Evolutionary conservation across 2,329 filamentous ascomycete genomes (phyloP).

Genomic region (Fusarium sambucinum): DNA sequence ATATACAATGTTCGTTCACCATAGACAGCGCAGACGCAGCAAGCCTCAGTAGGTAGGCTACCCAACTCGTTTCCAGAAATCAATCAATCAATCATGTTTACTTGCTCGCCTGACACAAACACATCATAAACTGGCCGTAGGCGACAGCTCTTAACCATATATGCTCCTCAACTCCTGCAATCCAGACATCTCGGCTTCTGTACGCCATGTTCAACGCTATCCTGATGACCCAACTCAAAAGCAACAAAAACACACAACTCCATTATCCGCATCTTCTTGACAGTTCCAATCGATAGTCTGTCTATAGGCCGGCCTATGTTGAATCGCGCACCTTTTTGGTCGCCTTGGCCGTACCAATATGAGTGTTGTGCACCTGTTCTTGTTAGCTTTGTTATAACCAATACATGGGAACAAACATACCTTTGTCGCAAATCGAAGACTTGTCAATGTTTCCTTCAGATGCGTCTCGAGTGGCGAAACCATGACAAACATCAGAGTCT

Average conservation of each 20-base stretch:
- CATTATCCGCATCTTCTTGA: constrained; percentile 2
- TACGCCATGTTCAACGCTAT: constrained; percentile 30
- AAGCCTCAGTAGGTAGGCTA: constrained; percentile 4
- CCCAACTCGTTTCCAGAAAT: constrained; percentile 40
- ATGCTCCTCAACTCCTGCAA: constrained; percentile 45
- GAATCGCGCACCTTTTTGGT: constrained; percentile 69
- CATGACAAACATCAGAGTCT: constrained; percentile 99
- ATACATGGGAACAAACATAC: constrained; percentile 59
- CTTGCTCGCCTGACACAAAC: constrained; percentile 33
- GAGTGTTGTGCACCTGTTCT: constrained; percentile 81
- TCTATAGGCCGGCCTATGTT: constrained; percentile 36
- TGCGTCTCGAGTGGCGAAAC: constrained; percentile 92
- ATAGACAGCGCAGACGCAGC: constrained; percentile 10
- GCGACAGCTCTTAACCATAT: constrained; percentile 41
- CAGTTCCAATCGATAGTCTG: constrained; percentile 5
- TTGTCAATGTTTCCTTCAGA: constrained; percentile 91
- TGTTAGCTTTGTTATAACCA: constrained; percentile 13
- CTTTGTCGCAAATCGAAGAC: constrained; percentile 95
- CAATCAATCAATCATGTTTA: constrained; percentile 24
- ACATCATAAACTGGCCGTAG: constrained; percentile 38
- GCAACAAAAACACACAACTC: constrained; percentile 15
- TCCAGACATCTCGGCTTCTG: constrained; percentile 15
- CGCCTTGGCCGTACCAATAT: constrained; percentile 89
- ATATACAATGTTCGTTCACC: constrained; percentile 40
- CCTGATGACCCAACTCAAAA: constrained; percentile 23